Evolutionary conservation across 768 basidiomycete species (phyloP).

Genomic region (Boletus vermiculosoides): DNA sequence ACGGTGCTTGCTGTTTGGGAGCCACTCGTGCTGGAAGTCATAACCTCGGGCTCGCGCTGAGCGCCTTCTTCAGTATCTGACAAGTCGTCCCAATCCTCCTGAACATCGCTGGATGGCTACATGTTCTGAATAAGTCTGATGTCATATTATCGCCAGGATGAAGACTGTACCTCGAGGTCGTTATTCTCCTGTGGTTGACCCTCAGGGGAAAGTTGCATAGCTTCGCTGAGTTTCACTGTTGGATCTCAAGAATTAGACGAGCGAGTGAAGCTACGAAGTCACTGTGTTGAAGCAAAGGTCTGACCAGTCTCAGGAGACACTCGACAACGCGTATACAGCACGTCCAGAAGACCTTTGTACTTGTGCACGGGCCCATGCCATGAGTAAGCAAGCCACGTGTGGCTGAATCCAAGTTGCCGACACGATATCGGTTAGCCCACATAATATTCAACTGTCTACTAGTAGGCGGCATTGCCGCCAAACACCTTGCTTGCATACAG

Average conservation of each 20-base stretch:
- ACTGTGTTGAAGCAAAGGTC: not conserved
- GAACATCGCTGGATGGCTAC: slow-evolving; percentile 3
- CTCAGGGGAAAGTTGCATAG: slow-evolving; percentile 17
- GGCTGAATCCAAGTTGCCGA: no score
- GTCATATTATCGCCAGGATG: not conserved
- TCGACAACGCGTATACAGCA: not conserved
- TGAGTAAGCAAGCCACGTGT: no score
- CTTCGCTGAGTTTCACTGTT: not conserved
- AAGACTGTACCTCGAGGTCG: slow-evolving; percentile 10
- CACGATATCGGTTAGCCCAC: no score
- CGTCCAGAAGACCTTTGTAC: not conserved
- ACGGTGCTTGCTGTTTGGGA: slow-evolving; percentile 16
- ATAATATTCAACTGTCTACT: no score
- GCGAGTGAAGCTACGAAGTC: not conserved
- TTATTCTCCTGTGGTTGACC: not conserved
- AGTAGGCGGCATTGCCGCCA: no score
- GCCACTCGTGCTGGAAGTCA: slow-evolving; percentile 2
- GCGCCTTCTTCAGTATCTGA: slow-evolving; percentile 18
- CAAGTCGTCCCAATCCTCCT: slow-evolving; percentile 38
- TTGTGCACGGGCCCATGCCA: no score
- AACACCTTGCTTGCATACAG: no score
- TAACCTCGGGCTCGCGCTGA: slow-evolving; percentile 1
- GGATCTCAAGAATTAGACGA: not conserved
- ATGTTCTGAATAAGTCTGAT: not conserved
- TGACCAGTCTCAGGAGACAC: not conserved